Conservation (phyloP, 768 basidiomycete species). For the Mycena haematopus region DNA sequence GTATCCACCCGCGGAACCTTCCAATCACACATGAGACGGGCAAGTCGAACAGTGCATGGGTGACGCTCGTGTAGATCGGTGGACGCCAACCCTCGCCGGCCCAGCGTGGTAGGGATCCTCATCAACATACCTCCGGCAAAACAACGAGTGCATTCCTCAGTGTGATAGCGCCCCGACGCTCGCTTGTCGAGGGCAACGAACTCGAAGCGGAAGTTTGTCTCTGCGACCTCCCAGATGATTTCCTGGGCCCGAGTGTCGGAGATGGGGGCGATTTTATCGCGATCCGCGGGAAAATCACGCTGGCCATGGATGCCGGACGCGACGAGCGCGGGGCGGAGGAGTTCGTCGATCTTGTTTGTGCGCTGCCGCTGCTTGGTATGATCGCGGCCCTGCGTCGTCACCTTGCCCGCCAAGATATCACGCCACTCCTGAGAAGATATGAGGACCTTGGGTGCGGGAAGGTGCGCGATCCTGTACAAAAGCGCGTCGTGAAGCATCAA, state of each 20-base stretch:
- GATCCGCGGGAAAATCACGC: no score
- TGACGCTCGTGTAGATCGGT: neutral
- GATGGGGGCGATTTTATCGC: neutral
- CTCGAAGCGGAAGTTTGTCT: conserved; percentile 15
- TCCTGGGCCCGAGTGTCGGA: neutral
- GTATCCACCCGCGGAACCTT: neutral
- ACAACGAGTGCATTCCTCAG: conserved; percentile 1
- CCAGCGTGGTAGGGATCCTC: neutral
- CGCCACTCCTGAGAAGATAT: conserved; percentile 11
- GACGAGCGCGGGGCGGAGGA: no score
- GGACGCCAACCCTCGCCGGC: neutral
- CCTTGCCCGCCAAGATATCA: neutral
- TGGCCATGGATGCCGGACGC: no score
- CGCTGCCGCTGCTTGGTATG: no score
- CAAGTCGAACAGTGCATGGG: neutral
- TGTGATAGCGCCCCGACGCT: neutral
- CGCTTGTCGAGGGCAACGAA: neutral
- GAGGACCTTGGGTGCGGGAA: neutral
- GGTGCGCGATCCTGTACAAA: neutral
- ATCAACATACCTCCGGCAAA: conserved; percentile 6
- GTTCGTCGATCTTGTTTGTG: neutral
- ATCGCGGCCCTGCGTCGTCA: no score
- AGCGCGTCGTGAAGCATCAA: neutral
- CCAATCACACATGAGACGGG: conserved; percentile 9
- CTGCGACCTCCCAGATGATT: conserved; percentile 7